A percentile compares a stretch with the other conserved stretches of the same genome.
These are phyloP conservation scores for Kokia cookei DNA, from an alignment of 441 rosid species.

Conservation along the genomic window DNA sequence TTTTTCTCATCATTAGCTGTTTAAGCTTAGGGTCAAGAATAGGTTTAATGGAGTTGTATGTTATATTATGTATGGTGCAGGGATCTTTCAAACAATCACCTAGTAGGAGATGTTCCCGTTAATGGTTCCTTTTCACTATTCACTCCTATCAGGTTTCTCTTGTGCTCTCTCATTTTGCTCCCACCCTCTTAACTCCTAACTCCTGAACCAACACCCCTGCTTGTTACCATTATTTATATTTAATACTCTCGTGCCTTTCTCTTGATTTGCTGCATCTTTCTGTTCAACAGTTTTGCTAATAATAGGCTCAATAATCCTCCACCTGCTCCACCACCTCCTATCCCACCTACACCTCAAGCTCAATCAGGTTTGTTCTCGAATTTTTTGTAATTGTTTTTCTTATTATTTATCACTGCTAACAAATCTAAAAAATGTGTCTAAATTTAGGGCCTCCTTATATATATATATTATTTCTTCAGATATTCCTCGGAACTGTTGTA, in stretches of 20 bases:
- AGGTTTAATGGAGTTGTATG: constrained; percentile 5
- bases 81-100: constrained; percentile 71
- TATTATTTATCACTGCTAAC: neutral
- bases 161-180: constrained; percentile 5
- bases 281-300: constrained; percentile 50
- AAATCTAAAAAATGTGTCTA: neutral
- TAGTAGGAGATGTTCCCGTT: constrained; percentile 58
- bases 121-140: constrained; percentile 82
- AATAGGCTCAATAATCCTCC: constrained; percentile 25
- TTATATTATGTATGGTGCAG: constrained; percentile 36
- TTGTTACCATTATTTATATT: neutral
- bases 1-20: neutral
- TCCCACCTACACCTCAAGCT: constrained; percentile 35
- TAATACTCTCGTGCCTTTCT: constrained; percentile 1
- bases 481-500: neutral
- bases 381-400: neutral
- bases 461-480: neutral
- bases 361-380: constrained; percentile 36
- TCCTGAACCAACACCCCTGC: neutral
- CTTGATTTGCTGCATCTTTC: constrained; percentile 9
- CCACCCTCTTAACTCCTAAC: neutral
- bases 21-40: neutral
- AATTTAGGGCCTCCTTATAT: neutral
- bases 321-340: constrained; percentile 64
- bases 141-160: constrained; percentile 65